Evolutionary conservation across 1,284 basidiomycete genomes (phyloP).

Genomic region (Ceratobasidium sp.): DNA sequence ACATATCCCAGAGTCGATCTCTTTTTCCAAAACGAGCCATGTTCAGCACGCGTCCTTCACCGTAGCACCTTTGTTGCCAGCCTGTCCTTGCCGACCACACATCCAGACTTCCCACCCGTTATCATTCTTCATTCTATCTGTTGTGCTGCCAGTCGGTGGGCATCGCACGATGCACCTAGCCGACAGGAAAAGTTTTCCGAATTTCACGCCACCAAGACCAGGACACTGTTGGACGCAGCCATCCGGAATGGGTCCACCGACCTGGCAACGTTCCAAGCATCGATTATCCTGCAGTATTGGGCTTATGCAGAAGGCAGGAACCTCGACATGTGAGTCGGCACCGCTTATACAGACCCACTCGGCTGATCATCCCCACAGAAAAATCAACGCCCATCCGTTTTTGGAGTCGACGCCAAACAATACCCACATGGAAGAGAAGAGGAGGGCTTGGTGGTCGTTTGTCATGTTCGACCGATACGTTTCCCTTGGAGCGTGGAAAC

Average conservation of each 20-base stretch:
- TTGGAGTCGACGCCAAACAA: slow-evolving; percentile 59
- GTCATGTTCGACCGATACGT: slow-evolving; percentile 85
- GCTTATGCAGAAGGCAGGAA: slow-evolving; percentile 88
- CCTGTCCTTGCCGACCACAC: slow-evolving; percentile 78
- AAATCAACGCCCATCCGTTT: slow-evolving; percentile 26
- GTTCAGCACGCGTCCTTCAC: slow-evolving; percentile 81
- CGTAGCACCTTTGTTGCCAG: slow-evolving; percentile 80
- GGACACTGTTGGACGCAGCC: slow-evolving; percentile 83
- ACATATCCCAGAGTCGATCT: slow-evolving; percentile 70
- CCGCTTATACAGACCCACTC: slow-evolving; percentile 82
- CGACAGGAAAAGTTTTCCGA: slow-evolving; percentile 69
- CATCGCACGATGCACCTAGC: slow-evolving; percentile 65
- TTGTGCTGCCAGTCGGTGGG: slow-evolving; percentile 85
- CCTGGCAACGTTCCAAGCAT: slow-evolving; percentile 85
- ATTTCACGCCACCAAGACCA: slow-evolving; percentile 84
- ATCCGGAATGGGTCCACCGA: slow-evolving; percentile 87
- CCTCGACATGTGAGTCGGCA: slow-evolving; percentile 91
- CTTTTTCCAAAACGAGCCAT: slow-evolving; percentile 86
- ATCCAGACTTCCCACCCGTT: slow-evolving; percentile 82
- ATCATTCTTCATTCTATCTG: slow-evolving; percentile 88
- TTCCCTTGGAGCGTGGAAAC: slow-evolving; percentile 89
- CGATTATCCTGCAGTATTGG: slow-evolving; percentile 85
- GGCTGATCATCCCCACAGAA: slow-evolving; percentile 15
- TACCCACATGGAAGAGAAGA: slow-evolving; percentile 77
- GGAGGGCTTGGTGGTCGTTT: slow-evolving; percentile 89